Evolutionary conservation across 2,329 filamentous ascomycete genomes (phyloP), one percentile per base, ranked within the genome.

Genomic region (Ceratocystis lukuohia): DNA sequence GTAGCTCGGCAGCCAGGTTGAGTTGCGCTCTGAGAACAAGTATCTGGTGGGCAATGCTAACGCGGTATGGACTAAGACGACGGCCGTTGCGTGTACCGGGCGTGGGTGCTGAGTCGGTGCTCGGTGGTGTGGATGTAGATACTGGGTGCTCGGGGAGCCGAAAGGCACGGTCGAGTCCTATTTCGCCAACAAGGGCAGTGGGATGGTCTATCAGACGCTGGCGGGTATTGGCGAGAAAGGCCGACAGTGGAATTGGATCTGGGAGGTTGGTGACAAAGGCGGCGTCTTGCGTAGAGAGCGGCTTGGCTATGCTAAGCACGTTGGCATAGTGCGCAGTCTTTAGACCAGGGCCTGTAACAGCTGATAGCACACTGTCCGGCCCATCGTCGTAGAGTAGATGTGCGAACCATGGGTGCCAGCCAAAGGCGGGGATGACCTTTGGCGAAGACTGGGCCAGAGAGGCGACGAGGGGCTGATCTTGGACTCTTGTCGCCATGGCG

Each of bases 321-420:
- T 80, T 76, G 66, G 80, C 77, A 72, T 92, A 92, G 74, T 93
- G 88, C 5, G 74, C 68, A 69, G 71, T 68, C 56, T 59, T 59
- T 2, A 59, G 56, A 17, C 20, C 12, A 8, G 28, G 7, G 28
- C 56, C 8, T 5, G 25, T 2, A 25, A 6, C 20, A 28, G 25
- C 22, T 50, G 7, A 48, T 30, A 45, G 4, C 12, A 5, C 44
- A 10, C 28, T 30, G 65, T 64, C 7, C 63, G 48, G 2, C 5
- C 72, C 74, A 73, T 89, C 84, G 71, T 86, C 82, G 72, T 85
- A 90, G 71, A 94, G 80, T 70, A 89, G 85, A 73, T 93, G 80
- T 0, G 88, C 88, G 74, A 92, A 93, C 89, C 89, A 94, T 0
- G 89, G 89, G 73, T 94, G 89, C 88, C 89, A 92, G 22, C 89